Percentiles rank a stretch among this genome's conserved stretches.
phyloP scores from a whole-genome alignment of 306 rosid genomes.

The Lathyrus aphaca region DNA sequence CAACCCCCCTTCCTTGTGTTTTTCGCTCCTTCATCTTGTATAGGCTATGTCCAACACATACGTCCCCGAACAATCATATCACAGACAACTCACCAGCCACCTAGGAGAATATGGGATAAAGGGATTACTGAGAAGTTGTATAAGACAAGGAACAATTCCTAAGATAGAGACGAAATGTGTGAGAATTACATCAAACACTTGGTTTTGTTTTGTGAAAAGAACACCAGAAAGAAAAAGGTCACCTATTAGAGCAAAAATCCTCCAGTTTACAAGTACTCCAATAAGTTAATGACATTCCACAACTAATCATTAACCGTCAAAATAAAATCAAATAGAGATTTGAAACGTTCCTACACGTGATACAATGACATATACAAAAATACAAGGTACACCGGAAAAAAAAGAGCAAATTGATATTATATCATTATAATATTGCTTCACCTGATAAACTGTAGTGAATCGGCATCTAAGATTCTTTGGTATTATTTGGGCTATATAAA shows the following conservation, averaged over 20 bases:
- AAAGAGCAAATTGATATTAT: slow-evolving; percentile 19
- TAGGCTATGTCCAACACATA: neutral
- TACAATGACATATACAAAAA: slow-evolving; percentile 8
- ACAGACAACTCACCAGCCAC: slow-evolving; percentile 74
- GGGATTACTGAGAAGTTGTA: slow-evolving; percentile 67
- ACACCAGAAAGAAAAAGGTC: slow-evolving; percentile 10
- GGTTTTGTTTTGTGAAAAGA: slow-evolving; percentile 30
- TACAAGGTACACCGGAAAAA: slow-evolving; percentile 18
- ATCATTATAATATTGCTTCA: slow-evolving; percentile 33
- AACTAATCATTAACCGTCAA: slow-evolving; percentile 65
- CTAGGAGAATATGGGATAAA: slow-evolving; percentile 93
- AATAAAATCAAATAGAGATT: slow-evolving; percentile 30
- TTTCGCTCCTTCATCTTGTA: no score
- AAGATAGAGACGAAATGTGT: slow-evolving; percentile 27
- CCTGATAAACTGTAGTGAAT: slow-evolving; percentile 72
- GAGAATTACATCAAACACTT: slow-evolving; percentile 5
- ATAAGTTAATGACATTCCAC: slow-evolving; percentile 67
- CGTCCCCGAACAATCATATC: slow-evolving; percentile 12
- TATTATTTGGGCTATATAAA: slow-evolving; percentile 74
- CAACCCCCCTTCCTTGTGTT: no score
- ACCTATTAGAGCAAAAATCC: slow-evolving; percentile 61
- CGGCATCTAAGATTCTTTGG: slow-evolving; percentile 75
- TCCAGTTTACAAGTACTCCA: slow-evolving; percentile 68
- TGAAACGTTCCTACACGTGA: slow-evolving; percentile 12
- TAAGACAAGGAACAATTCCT: slow-evolving; percentile 65